Conservation (phyloP, 176 grass and related monocot species). For the Typha latifolia region DNA sequence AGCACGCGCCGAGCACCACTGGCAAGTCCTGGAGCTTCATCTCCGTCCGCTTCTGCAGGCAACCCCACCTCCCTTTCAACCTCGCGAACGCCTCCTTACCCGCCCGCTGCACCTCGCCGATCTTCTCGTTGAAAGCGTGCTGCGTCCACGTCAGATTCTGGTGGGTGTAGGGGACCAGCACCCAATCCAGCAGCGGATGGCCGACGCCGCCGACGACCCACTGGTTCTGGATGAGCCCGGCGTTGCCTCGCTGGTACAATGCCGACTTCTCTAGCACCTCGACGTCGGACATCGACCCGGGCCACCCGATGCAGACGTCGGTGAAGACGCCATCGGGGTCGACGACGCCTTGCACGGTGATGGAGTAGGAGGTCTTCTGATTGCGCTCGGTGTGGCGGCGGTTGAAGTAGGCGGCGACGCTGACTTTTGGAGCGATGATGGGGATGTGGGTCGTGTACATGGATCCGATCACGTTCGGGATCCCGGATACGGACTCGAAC, state of each 20-base stretch:
- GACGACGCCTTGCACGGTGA: slow-evolving; percentile 72
- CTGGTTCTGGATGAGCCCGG: slow-evolving; percentile 32
- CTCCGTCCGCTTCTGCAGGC: slow-evolving; percentile 70
- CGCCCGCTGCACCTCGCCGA: slow-evolving; percentile 28
- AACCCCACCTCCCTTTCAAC: slow-evolving; percentile 66
- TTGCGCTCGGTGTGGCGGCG: slow-evolving; percentile 75
- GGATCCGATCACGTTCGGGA: slow-evolving; percentile 52
- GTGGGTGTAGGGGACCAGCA: slow-evolving; percentile 72
- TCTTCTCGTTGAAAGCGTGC: slow-evolving; percentile 70
- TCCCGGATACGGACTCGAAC: slow-evolving; percentile 45
- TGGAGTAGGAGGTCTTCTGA: slow-evolving; percentile 70
- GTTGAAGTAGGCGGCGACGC: slow-evolving; percentile 65
- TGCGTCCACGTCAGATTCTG: slow-evolving; percentile 71
- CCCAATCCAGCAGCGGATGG: slow-evolving; percentile 68
- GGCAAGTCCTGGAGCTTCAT: slow-evolving; percentile 70
- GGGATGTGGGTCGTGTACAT: slow-evolving; percentile 81
- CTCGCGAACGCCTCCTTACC: slow-evolving; percentile 43
- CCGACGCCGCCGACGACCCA: slow-evolving; percentile 47
- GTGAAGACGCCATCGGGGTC: slow-evolving; percentile 62
- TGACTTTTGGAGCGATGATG: slow-evolving; percentile 74
- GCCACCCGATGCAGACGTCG: slow-evolving; percentile 69
- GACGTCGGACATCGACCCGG: slow-evolving; percentile 46
- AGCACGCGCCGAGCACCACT: slow-evolving; percentile 63
- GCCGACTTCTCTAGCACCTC: slow-evolving; percentile 52
- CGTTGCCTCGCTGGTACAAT: slow-evolving; percentile 43